These are phyloP conservation scores for Stagonosporopsis cucurbitacearum DNA, from an alignment of 2,329 filamentous ascomycete genomes.

Conservation along the genomic window DNA sequence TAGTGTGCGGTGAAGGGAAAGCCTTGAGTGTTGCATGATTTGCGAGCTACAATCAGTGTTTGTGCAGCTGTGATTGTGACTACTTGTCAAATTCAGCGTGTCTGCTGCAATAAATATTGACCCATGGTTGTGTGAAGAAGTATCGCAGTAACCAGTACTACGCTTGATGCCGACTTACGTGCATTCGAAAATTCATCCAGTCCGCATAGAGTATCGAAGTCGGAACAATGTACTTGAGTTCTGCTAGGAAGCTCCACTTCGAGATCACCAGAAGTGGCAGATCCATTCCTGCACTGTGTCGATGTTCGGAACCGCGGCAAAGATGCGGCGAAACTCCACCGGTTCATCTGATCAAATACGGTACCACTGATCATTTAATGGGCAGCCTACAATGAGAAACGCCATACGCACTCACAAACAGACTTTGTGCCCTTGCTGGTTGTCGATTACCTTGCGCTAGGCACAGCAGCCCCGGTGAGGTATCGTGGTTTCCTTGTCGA, in stretches of 20 bases:
- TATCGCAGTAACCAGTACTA: too few species aligned
- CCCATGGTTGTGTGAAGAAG: too few species aligned
- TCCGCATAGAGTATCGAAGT: background rate
- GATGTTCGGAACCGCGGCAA: background rate
- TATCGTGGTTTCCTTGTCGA: conserved; percentile 2
- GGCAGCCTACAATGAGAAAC: background rate
- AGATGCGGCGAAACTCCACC: background rate
- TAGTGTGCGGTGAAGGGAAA: too few species aligned
- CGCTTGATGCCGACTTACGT: background rate
- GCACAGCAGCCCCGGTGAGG: conserved; percentile 7
- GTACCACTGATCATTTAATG: background rate
- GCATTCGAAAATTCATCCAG: background rate
- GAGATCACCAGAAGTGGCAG: background rate
- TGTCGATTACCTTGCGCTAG: background rate
- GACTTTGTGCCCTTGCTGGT: background rate
- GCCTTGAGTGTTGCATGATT: too few species aligned
- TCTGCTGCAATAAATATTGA: too few species aligned
- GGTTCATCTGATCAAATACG: background rate
- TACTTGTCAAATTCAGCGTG: too few species aligned
- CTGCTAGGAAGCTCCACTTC: background rate
- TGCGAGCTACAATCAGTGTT: too few species aligned
- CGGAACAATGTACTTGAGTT: too few species aligned
- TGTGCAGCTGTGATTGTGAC: too few species aligned
- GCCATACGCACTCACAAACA: background rate
- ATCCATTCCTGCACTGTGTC: background rate